Percentiles rank a stretch among this genome's conserved stretches.
Conservation (phyloP, 495 filamentous ascomycete genomes). For the Tetracladium marchalianum region DNA sequence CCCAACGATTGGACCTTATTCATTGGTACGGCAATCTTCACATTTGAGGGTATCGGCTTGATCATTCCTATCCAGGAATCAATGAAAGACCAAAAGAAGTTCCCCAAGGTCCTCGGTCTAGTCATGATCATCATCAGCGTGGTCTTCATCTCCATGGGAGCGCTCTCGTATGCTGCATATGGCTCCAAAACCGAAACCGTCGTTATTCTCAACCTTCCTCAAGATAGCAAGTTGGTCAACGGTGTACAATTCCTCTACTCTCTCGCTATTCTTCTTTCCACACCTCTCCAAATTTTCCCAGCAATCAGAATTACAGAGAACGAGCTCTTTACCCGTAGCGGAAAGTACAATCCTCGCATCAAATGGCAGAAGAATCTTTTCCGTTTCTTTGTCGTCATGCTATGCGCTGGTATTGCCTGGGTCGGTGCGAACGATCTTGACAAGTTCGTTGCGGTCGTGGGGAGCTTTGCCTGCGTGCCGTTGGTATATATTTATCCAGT, state of each 20-base stretch:
- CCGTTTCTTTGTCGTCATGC: conserved; percentile 79
- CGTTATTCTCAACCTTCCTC: conserved; percentile 88
- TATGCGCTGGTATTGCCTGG: conserved; percentile 85
- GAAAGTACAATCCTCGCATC: conserved; percentile 90
- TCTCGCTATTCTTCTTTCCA: conserved; percentile 84
- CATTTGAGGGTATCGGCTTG: conserved; percentile 95
- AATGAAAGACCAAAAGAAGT: conserved; percentile 82
- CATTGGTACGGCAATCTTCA: conserved; percentile 98
- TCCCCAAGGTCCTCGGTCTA: conserved; percentile 71
- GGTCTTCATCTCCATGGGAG: conserved; percentile 85
- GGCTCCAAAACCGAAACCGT: conserved; percentile 92
- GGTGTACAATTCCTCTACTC: conserved; percentile 93
- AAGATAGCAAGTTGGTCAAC: conserved; percentile 94
- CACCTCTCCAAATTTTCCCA: conserved; percentile 91
- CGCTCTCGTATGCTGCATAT: conserved; percentile 90
- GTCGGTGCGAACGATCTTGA: conserved; percentile 86
- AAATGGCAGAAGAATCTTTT: conserved; percentile 99
- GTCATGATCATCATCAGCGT: conserved; percentile 93
- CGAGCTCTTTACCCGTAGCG: conserved; percentile 58
- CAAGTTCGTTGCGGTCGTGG: conserved; percentile 92
- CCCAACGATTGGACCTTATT: conserved; percentile 84
- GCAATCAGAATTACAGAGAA: conserved; percentile 76
- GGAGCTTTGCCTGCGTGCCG: conserved; percentile 95
- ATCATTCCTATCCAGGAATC: conserved; percentile 98
- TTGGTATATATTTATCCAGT: conserved; percentile 97